Base-by-base conservation (phyloP, 805 yeast genomes). In the Candida tibetensis region DNA sequence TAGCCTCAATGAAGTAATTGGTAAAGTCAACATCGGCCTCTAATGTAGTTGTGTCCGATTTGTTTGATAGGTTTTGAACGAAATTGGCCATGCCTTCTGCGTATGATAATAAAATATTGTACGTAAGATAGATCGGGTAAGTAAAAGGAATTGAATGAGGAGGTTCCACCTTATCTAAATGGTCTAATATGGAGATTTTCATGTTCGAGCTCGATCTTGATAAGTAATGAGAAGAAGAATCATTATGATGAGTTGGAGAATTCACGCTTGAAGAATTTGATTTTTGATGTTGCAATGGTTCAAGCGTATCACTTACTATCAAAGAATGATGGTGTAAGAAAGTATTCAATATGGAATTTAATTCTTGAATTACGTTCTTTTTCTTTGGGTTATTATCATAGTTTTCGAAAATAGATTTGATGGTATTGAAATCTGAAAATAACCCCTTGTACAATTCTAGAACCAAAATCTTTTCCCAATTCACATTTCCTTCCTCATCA, bases 111-210 rank as follows among this genome's bases (percentile, higher is more conserved):
- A 81, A 49, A 26, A 82, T 71, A 12, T 69, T 66, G 34, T 81
- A 63, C 0, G 85, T 70, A 23, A 91, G 66, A 54, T 77, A 64
- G 1, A 78, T 58, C 41, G 64, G 42, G 40, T 93, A 90, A 0
- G 82, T 73, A 4, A 66, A 67, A 2, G 93, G 85, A 10, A 64
- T 46, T 2, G 72, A 63, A 1, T 67, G 52, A 0, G 96, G 96
- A 0, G 96, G 81, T 18, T 85, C 95, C 0, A 66, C 49, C 51
- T 89, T 89, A 54, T 91, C 98, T 17, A 93, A 69, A 37, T 82
- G 75, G 39, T 91, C 96, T 21, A 90, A 67, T 40, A 79, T 73
- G 10, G 79, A 64, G 0, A 81, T 68, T 47, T 79, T 76, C 32
- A 74, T 59, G 2, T 66, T 53, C 0, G 85, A 74, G 8, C 56